These are phyloP conservation scores for Botrytis hyacinthi DNA, from an alignment of 2,329 filamentous ascomycete species.

Conservation along the genomic window DNA sequence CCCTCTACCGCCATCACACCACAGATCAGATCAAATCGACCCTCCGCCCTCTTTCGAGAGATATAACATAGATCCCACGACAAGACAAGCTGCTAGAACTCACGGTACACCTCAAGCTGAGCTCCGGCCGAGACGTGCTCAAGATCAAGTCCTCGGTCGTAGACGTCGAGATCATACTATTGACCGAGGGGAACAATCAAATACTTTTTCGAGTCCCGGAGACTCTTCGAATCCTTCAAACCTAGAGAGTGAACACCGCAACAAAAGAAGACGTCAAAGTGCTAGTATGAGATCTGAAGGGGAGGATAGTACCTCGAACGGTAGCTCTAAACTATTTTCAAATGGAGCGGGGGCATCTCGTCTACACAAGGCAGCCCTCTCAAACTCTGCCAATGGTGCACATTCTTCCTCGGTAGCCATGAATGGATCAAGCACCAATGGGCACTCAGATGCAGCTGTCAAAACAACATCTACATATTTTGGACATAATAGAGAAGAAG, in stretches of 20 bases:
- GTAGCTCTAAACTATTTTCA: slow-evolving; percentile 50
- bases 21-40: slow-evolving; percentile 16
- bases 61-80: slow-evolving; percentile 10
- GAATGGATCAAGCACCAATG: slow-evolving; percentile 50
- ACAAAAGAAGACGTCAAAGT: slow-evolving; percentile 58
- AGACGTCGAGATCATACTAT: slow-evolving; percentile 49
- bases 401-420: slow-evolving; percentile 47
- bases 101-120: neutral
- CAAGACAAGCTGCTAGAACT: slow-evolving; percentile 17
- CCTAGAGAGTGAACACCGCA: slow-evolving; percentile 40
- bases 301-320: slow-evolving; percentile 54
- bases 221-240: slow-evolving; percentile 26
- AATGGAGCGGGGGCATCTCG: slow-evolving; percentile 53
- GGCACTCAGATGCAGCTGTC: slow-evolving; percentile 26
- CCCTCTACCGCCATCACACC: slow-evolving; percentile 28
- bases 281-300: slow-evolving; percentile 63
- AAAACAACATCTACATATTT: slow-evolving; percentile 54
- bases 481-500: slow-evolving; percentile 88
- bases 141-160: slow-evolving; percentile 51
- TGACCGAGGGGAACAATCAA: slow-evolving; percentile 42
- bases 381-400: slow-evolving; percentile 48
- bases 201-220: slow-evolving; percentile 34
- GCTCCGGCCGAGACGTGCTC: neutral
- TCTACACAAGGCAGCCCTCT: slow-evolving; percentile 44
- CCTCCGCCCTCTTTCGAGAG: neutral